Base-by-base conservation (phyloP, 2,329 filamentous ascomycete genomes). In the Trichoderma endophyticum region DNA sequence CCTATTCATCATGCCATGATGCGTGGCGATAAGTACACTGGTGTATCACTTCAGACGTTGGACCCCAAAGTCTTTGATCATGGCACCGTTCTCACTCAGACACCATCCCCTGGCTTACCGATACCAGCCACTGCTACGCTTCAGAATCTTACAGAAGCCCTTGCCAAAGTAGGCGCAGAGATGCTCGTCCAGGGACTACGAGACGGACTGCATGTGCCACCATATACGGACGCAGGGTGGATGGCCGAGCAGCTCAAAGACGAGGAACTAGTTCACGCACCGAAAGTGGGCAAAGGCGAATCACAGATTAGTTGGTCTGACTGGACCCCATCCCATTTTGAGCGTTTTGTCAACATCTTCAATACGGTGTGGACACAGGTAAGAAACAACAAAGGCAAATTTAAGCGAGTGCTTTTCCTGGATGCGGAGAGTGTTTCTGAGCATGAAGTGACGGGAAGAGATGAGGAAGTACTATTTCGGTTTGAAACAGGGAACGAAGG, bases 1-100 rank as follows among this genome's bases (percentile, higher is more conserved):
- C 96, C 96, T 0, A 86, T 99, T 15, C 92, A 97, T 74, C 92
- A 95, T 80, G 90, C 93, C n/a, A 86, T 98, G 43, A 85, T 98
- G 15, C 83, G 87, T 32, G 83, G 86, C 14, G 84, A 89, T 70
- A 77, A 78, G 1, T 82, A 84, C 72, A 93, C 92, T 0, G 96
- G 96, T 28, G 87, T 98, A 26, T 92, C 93, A 0, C 84, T 99
- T 30, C 96, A 99, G 81, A 98, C 95, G 0, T 87, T 99, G 48
- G 90, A 98, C 80, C 86, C 89, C 2, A 82, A 84, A 18, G 82
- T 86, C 61, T 98, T 98, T 79, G 96, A 99, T 80, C 89, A 90
- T 73, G 96, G 96, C 32, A 81, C 84, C 3, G 87, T 98, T 11
- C 85, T 99, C 30, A 86, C 88, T 18, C 94, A 97, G 81, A 91